A percentile compares a stretch with the other conserved stretches of the same genome.
These are phyloP conservation scores for Termitomyces sp. DNA, from an alignment of 768 basidiomycete species.

Conservation along the genomic window DNA sequence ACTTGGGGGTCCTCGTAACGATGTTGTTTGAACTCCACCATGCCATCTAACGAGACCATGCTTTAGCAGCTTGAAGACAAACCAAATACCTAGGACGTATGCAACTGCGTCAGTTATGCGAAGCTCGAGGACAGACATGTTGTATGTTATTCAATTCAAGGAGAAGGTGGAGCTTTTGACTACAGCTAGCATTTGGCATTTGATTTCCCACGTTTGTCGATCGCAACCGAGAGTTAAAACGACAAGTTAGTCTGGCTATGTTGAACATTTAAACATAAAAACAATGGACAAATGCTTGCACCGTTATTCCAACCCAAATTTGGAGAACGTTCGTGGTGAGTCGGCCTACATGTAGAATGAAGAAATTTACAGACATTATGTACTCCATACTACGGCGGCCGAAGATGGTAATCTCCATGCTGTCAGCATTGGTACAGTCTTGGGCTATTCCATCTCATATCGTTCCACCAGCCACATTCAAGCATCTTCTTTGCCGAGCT, in stretches of 20 bases:
- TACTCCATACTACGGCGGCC: neutral
- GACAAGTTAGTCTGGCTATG: neutral
- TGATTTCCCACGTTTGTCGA: neutral
- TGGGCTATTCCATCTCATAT: too few species aligned
- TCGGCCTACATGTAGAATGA: neutral
- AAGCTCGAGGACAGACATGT: slow-evolving; percentile 2
- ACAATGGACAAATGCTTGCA: neutral
- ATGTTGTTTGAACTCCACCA: slow-evolving; percentile 20
- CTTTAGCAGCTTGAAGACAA: slow-evolving; percentile 1
- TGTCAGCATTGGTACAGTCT: too few species aligned
- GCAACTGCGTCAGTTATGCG: slow-evolving; percentile 1
- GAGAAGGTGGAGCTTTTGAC: neutral
- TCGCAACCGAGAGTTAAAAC: neutral
- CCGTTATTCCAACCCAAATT: neutral
- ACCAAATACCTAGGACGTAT: slow-evolving; percentile 3
- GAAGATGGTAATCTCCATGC: neutral
- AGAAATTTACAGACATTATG: neutral
- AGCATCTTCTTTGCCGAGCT: too few species aligned
- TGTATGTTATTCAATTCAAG: neutral
- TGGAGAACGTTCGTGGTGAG: neutral
- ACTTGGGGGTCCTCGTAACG: slow-evolving; percentile 36
- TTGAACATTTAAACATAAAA: neutral
- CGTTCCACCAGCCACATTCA: slow-evolving; percentile 1
- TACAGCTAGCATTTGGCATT: neutral
- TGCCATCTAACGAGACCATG: neutral